Evolutionary conservation across 148 eudicot species (phyloP).

Genomic region (Rhododendron griersonianum): DNA sequence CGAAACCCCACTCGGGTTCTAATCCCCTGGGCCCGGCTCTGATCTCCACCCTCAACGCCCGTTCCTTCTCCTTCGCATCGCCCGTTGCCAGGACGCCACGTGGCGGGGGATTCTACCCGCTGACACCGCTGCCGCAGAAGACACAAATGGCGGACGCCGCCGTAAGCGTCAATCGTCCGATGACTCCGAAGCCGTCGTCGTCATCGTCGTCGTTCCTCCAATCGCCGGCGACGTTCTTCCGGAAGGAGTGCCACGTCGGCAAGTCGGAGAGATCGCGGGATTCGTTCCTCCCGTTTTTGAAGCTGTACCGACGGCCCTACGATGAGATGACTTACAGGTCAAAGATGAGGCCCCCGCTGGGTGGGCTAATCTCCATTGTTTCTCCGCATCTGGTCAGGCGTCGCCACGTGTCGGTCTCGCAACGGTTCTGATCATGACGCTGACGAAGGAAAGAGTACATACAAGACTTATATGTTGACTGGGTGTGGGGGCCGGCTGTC

Average conservation of each 20-base stretch:
- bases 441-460: conserved; percentile 10
- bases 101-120: conserved; percentile 61
- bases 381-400: conserved; percentile 54
- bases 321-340: conserved; percentile 93
- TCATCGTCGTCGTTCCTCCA: conserved; percentile 54
- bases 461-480: background rate
- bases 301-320: conserved; percentile 73
- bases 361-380: conserved; percentile 83
- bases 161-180: conserved; percentile 34
- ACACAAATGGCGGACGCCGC: conserved; percentile 56
- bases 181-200: conserved; percentile 61
- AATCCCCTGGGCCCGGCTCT: conserved; percentile 39
- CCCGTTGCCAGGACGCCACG: conserved; percentile 60
- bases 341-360: conserved; percentile 90
- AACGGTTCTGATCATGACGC: conserved; percentile 56
- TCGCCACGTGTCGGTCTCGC: conserved; percentile 79
- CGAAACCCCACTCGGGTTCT: background rate
- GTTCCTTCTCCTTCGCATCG: conserved; percentile 86
- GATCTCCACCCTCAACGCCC: conserved; percentile 56
- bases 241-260: conserved; percentile 36
- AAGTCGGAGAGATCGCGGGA: conserved; percentile 51
- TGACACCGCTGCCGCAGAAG: conserved; percentile 81
- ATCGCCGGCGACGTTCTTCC: conserved; percentile 46
- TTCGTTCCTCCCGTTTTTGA: conserved; percentile 53
- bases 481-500: background rate